Percentiles rank a stretch among this genome's conserved stretches.
Conservation (phyloP, 23 red algal species). For the Gracilaria caudata region DNA sequence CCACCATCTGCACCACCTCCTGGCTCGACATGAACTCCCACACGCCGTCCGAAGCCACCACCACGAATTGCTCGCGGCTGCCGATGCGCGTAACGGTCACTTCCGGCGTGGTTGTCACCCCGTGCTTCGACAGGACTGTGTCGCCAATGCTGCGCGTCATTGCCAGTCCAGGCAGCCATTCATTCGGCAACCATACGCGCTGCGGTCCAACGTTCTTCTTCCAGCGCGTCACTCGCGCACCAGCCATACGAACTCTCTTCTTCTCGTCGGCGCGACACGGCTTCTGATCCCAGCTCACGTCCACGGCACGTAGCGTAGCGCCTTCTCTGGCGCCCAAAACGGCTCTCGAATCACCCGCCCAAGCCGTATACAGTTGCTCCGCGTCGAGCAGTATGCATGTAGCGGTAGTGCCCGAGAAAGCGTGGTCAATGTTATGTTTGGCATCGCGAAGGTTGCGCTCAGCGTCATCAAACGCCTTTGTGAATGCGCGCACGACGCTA, state of each 20-base stretch:
- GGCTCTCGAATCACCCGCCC: conserved; percentile 87
- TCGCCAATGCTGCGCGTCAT: conserved; percentile 99
- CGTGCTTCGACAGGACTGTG: conserved; percentile 72
- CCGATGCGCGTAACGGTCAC: conserved; percentile 64
- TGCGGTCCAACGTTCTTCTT: conserved; percentile 86
- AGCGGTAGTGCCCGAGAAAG: conserved; percentile 88
- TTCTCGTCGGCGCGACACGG: conserved; percentile 84
- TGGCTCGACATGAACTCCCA: conserved; percentile 97
- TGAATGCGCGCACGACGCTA: conserved; percentile 2
- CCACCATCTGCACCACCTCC: conserved; percentile 90
- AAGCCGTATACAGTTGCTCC: conserved; percentile 72
- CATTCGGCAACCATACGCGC: conserved; percentile 91
- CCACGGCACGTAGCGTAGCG: conserved; percentile 41
- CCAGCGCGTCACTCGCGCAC: conserved; percentile 93
- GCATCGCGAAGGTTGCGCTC: conserved; percentile 31
- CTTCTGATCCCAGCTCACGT: conserved; percentile 88
- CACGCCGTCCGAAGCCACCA: conserved; percentile 93
- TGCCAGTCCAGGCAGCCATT: conserved; percentile 93
- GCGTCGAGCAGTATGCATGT: conserved; percentile 64
- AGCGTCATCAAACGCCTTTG: conserved; percentile 52
- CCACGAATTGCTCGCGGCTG: conserved; percentile 72
- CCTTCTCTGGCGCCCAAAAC: conserved; percentile 63
- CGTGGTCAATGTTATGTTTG: conserved; percentile 64
- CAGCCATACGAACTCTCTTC: conserved; percentile 75
- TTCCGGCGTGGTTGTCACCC: conserved; percentile 84